These are phyloP conservation scores for Coniochaeta sp. DNA, from an alignment of 2,329 filamentous ascomycete species.

Conservation along the genomic window DNA sequence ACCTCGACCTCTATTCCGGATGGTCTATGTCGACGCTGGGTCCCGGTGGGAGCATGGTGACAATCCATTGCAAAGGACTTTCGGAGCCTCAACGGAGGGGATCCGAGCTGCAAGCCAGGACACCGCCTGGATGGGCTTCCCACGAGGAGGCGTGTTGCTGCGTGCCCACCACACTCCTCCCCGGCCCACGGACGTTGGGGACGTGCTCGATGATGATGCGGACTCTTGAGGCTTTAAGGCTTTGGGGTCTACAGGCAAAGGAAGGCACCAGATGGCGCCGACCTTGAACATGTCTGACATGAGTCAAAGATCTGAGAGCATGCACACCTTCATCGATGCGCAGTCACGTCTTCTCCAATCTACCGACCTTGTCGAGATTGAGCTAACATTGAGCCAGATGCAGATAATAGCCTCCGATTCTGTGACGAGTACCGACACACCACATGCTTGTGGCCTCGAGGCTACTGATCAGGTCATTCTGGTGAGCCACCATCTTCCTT, in stretches of 20 bases:
- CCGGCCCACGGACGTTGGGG: not conserved
- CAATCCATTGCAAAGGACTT: not conserved
- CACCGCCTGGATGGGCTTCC: not conserved
- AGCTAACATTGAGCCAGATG: no score
- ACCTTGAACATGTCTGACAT: no score
- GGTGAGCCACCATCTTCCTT: no score
- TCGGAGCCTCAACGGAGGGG: not conserved
- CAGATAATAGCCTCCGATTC: no score
- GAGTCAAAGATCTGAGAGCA: not conserved
- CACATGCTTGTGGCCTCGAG: no score
- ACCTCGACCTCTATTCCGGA: not conserved
- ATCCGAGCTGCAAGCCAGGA: not conserved
- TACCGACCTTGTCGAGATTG: no score
- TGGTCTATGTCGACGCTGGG: not conserved
- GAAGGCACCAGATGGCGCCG: not conserved
- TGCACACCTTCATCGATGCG: not conserved
- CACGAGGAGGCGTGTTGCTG: not conserved
- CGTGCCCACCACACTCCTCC: not conserved
- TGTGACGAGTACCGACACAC: no score
- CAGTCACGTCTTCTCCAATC: no score
- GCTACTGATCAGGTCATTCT: no score
- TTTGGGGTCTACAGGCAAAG: no score
- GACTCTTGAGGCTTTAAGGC: no score
- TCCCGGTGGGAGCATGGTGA: not conserved
- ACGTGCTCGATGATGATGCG: not conserved